Evolutionary conservation across 1,284 basidiomycete genomes (phyloP).

Genomic region (Puccinia coronata): DNA sequence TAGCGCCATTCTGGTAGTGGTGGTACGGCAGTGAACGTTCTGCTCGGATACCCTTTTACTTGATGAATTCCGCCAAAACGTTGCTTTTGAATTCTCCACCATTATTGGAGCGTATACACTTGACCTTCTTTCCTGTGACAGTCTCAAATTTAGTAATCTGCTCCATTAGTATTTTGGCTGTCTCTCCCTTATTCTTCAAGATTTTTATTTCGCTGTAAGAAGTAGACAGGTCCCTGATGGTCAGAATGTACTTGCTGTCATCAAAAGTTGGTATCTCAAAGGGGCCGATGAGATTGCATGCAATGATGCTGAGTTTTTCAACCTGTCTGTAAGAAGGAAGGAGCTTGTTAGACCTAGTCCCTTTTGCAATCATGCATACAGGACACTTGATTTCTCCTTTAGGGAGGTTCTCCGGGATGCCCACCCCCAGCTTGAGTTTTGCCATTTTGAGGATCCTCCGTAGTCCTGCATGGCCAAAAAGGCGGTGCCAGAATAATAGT

Average conservation of each 20-base stretch:
- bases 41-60: background rate
- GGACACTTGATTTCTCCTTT: too few relatives aligned
- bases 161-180: background rate
- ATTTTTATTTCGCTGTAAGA: background rate
- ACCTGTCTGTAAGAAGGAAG: background rate
- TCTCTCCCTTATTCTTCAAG: background rate
- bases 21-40: constrained; percentile 15
- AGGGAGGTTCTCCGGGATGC: background rate
- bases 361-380: background rate
- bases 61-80: background rate
- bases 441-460: background rate
- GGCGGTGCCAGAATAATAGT: background rate
- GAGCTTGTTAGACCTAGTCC: background rate
- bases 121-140: background rate
- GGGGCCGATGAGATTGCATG: background rate
- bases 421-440: background rate
- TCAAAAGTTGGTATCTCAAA: background rate
- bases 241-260: background rate
- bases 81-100: background rate
- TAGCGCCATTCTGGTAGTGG: constrained; percentile 22
- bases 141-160: background rate
- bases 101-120: background rate
- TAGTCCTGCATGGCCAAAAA: background rate
- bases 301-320: background rate
- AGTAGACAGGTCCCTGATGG: background rate